Evolutionary conservation across 1,284 basidiomycete species (phyloP).

Genomic region (Boletus mariae): DNA sequence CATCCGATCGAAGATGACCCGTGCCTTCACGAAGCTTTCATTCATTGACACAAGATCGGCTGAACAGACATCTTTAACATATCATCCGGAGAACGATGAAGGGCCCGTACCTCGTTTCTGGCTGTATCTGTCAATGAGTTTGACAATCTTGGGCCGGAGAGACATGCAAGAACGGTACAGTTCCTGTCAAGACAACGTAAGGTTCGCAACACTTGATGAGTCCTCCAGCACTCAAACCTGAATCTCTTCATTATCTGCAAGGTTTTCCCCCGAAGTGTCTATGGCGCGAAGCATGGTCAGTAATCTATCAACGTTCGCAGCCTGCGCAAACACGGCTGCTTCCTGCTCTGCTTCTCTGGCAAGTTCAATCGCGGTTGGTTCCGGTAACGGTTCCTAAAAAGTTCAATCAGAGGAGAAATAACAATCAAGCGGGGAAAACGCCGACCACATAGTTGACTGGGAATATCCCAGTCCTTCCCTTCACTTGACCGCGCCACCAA

Average conservation of each 20-base stretch:
- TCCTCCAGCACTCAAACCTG: conserved; percentile 50
- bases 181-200: conserved; percentile 49
- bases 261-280: conserved; percentile 77
- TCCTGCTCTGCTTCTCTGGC: conserved; percentile 87
- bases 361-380: conserved; percentile 77
- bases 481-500: conserved; percentile 97
- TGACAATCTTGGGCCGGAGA: conserved; percentile 91
- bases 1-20: conserved; percentile 83
- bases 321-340: conserved; percentile 80
- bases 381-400: conserved; percentile 79
- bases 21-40: conserved; percentile 80
- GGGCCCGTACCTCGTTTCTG: conserved; percentile 73
- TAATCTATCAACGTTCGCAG: conserved; percentile 85
- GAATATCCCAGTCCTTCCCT: conserved; percentile 94
- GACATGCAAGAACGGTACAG: conserved; percentile 88
- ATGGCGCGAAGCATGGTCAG: conserved; percentile 76
- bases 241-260: conserved; percentile 94
- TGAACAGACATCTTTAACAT: conserved; percentile 29
- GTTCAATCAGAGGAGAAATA: conserved; percentile 5
- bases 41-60: conserved; percentile 88
- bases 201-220: not conserved
- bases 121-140: conserved; percentile 96
- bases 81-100: conserved; percentile 1
- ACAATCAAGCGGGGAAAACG: conserved; percentile 14
- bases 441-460: conserved; percentile 95